Percentiles rank a stretch among this genome's conserved stretches.
phyloP scores from a whole-genome alignment of 1,139 yeast species.

The Saccharomyces hybrid region DNA sequence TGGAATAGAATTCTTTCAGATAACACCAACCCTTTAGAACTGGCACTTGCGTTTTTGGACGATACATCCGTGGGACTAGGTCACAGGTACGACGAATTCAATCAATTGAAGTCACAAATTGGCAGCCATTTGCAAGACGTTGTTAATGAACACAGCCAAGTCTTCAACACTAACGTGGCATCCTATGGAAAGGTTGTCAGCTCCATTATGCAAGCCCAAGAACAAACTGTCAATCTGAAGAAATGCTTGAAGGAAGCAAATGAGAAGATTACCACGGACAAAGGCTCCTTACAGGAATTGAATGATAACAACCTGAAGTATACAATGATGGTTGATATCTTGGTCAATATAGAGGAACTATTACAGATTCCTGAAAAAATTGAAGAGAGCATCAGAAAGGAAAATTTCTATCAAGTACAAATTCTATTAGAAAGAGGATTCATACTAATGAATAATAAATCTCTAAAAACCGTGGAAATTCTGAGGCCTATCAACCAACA shows the following conservation, averaged over 20 bases:
- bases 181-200: slow-evolving; percentile 56
- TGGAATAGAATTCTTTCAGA: slow-evolving; percentile 38
- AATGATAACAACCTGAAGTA: slow-evolving; percentile 57
- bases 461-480: slow-evolving; percentile 57
- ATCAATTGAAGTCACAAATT: slow-evolving; percentile 46
- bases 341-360: slow-evolving; percentile 62
- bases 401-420: slow-evolving; percentile 65
- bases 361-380: slow-evolving; percentile 53
- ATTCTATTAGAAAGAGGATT: slow-evolving; percentile 51
- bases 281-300: slow-evolving; percentile 54
- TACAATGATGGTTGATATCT: slow-evolving; percentile 60
- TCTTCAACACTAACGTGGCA: slow-evolving; percentile 76
- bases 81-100: slow-evolving; percentile 54
- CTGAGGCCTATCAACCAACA: slow-evolving; percentile 51
- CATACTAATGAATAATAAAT: slow-evolving; percentile 49
- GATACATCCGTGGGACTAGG: slow-evolving; percentile 86
- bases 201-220: slow-evolving; percentile 28
- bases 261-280: slow-evolving; percentile 45
- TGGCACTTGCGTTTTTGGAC: slow-evolving; percentile 74
- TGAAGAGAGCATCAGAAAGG: slow-evolving; percentile 59
- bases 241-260: slow-evolving; percentile 38
- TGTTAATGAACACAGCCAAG: slow-evolving; percentile 77
- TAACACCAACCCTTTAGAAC: slow-evolving; percentile 69
- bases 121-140: slow-evolving; percentile 55
- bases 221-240: slow-evolving; percentile 22